Evolutionary conservation across 768 basidiomycete genomes (phyloP).

Genomic region (Suillus clintonianus): DNA sequence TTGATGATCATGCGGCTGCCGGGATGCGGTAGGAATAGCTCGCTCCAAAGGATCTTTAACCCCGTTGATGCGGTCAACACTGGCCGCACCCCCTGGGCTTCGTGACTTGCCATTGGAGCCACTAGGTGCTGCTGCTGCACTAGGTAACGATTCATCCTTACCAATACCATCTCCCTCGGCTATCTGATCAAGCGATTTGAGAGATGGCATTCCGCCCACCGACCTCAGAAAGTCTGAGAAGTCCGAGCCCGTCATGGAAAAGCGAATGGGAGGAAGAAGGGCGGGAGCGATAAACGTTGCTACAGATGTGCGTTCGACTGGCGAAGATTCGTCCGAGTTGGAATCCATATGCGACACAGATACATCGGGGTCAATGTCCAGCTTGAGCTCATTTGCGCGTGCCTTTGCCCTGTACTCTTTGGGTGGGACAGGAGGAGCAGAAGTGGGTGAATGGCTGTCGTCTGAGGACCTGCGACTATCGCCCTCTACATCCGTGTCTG

Average conservation of each 20-base stretch:
- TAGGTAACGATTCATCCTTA: not conserved
- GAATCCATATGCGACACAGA: slow-evolving; percentile 33
- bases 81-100: slow-evolving; percentile 12
- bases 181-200: slow-evolving; percentile 49
- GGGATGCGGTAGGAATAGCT: not conserved
- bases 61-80: slow-evolving; percentile 3
- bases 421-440: slow-evolving; percentile 47
- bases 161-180: slow-evolving; percentile 41
- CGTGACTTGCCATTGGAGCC: not conserved
- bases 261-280: slow-evolving; percentile 79
- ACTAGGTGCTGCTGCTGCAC: not conserved
- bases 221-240: slow-evolving; percentile 74
- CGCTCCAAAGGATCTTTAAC: not conserved
- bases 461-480: slow-evolving; percentile 37
- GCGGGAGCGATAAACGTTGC: slow-evolving; percentile 86
- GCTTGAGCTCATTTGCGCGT: slow-evolving; percentile 30
- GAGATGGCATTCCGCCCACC: slow-evolving; percentile 50
- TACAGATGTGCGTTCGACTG: slow-evolving; percentile 66
- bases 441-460: slow-evolving; percentile 19
- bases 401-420: slow-evolving; percentile 37
- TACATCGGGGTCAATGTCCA: slow-evolving; percentile 21
- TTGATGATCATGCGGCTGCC: not conserved
- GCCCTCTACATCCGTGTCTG: slow-evolving; percentile 66
- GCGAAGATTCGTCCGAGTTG: slow-evolving; percentile 57
- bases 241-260: slow-evolving; percentile 82